A percentile compares a stretch with the other conserved stretches of the same genome.
Evolutionary conservation across 179 eudicot genomes (phyloP).

Genomic region (Kewa caespitosa): DNA sequence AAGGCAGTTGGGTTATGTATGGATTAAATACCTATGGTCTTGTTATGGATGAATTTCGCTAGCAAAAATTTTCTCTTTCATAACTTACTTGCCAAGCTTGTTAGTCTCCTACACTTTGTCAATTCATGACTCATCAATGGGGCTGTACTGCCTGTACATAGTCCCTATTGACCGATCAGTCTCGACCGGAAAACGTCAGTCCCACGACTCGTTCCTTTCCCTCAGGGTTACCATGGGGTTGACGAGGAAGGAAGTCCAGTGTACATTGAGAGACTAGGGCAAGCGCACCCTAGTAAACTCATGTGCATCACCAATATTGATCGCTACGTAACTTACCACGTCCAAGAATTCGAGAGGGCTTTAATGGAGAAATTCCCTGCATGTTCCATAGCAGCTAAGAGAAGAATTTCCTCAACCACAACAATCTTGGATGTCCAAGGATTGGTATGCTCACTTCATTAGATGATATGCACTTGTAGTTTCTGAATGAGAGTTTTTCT

Average conservation of each 20-base stretch:
- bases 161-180: too few relatives aligned
- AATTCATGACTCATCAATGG: too few relatives aligned
- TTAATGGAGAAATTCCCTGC: slow-evolving; percentile 79
- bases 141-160: too few relatives aligned
- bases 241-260: slow-evolving; percentile 82
- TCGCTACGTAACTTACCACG: slow-evolving; percentile 71
- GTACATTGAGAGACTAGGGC: slow-evolving; percentile 81
- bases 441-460: slow-evolving; percentile 44
- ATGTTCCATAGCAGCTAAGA: slow-evolving; percentile 78
- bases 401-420: slow-evolving; percentile 58
- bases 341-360: slow-evolving; percentile 76
- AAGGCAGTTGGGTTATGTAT: too few relatives aligned
- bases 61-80: too few relatives aligned
- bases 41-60: too few relatives aligned
- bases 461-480: slow-evolving; percentile 3
- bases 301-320: slow-evolving; percentile 67
- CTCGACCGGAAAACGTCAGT: too few relatives aligned
- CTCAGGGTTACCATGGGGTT: slow-evolving; percentile 87
- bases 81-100: too few relatives aligned
- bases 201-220: too few relatives aligned
- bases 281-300: slow-evolving; percentile 69
- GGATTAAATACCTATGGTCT: too few relatives aligned
- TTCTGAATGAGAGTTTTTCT: too few relatives aligned
- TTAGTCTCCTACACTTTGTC: too few relatives aligned
- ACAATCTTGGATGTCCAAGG: slow-evolving; percentile 85